Conservation (phyloP, 73 alveolate genomes). For the Stentor roeselii region DNA sequence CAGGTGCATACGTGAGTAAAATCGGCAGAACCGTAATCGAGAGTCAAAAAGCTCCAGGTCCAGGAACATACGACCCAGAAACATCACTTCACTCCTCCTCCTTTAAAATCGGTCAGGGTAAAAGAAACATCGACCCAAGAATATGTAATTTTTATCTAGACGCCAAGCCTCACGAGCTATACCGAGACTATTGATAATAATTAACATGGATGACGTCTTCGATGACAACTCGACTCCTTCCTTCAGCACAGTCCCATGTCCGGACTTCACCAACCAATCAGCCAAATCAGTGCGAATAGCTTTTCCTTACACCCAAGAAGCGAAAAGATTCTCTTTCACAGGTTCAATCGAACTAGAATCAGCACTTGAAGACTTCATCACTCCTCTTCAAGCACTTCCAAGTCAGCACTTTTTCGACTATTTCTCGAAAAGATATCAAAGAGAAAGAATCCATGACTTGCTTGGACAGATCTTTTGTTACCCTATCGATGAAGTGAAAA, state of each 20-base stretch:
- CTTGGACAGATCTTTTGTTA: background rate
- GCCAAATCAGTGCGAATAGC: background rate
- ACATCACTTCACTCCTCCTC: background rate
- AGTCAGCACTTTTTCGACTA: background rate
- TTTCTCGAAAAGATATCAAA: background rate
- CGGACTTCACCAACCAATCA: background rate
- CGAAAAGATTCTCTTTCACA: background rate
- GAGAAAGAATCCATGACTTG: background rate
- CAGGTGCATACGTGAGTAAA: background rate
- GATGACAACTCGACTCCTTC: too few species aligned
- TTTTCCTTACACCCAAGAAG: background rate
- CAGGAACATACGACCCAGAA: constrained; percentile 15
- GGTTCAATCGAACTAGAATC: background rate
- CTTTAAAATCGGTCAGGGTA: background rate
- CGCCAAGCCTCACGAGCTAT: background rate
- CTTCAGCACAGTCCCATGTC: background rate
- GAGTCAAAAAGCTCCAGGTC: constrained; percentile 6
- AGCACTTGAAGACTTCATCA: background rate
- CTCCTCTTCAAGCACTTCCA: background rate
- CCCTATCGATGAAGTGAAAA: background rate
- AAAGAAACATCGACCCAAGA: constrained; percentile 7
- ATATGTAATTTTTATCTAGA: constrained; percentile 21
- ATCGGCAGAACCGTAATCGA: background rate
- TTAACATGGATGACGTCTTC: too few species aligned
- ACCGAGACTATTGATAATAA: background rate